Evolutionary conservation across 345 rosid genomes (phyloP), one percentile per base, ranked within the genome.

Genomic region (Salix brachista): DNA sequence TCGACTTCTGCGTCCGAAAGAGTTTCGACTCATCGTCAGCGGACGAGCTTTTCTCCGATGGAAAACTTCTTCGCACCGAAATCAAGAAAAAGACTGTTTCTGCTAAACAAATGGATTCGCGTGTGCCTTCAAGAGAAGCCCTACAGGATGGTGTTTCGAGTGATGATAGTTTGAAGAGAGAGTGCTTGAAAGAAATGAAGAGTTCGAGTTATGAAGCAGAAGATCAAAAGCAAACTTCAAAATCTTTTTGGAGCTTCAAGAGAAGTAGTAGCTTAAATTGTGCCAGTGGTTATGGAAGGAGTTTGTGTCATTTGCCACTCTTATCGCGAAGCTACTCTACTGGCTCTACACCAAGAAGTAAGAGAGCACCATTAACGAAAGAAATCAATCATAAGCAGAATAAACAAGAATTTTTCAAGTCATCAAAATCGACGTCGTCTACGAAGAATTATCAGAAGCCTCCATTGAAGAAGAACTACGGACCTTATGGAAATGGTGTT

Each of bases 241-340:
- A 82, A 85, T 91, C 97, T 48, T 92, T 92, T 77, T 92, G 97
- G 94, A 70, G 90, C 37, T 89, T 92, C 83, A 91, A 90, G 69
- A 80, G 97, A 58, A 93, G 97, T 61, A 89, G 89, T 26, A 93
- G 97, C 77, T 82, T 89, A 79, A 91, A 90, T 61, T 90, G 97
- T 70, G 91, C 90, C 3, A 91, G 90, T 75, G 87, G 89, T 0
- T 93, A 90, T 39, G 94, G 96, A 7, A 80, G 89, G 75, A 87
- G 90, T 42, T 52, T 93, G 32, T 93, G 97, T 75, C 97, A 96
- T 62, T 73, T 93, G 41, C 97, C 93, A 56, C 91, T 91, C 66
- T 74, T 93, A 3, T 89, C 91, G 6, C 81, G 96, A 69, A 91
- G 97, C 79, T 81, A 93, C 39, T 93, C 97, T 25, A 88, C 97